These are phyloP conservation scores for Lizonia empirigonia DNA, from an alignment of 2,329 filamentous ascomycete species.

Conservation along the genomic window DNA sequence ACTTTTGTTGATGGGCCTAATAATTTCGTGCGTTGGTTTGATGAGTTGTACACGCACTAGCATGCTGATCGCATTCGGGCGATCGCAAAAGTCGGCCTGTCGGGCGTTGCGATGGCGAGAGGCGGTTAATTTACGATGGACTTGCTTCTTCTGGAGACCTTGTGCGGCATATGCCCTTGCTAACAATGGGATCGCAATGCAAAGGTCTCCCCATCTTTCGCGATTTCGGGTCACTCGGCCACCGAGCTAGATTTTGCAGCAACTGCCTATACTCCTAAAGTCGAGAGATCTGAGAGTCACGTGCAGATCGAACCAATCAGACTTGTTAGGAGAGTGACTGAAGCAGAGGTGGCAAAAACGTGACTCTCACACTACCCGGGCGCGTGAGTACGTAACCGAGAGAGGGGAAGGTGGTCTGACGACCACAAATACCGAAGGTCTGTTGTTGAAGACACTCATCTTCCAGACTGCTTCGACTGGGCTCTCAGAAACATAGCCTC, in stretches of 20 bases:
- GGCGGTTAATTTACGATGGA: background rate
- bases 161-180: background rate
- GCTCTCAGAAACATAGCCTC: background rate
- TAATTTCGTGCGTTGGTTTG: no score
- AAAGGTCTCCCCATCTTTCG: background rate
- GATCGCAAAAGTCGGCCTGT: slow-evolving; percentile 5
- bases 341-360: no score
- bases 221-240: background rate
- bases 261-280: no score
- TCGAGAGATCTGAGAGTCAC: no score
- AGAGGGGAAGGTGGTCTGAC: background rate
- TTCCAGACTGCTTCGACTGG: background rate
- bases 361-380: no score
- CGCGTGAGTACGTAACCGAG: background rate
- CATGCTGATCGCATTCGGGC: background rate
- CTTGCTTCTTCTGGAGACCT: background rate
- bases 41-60: background rate
- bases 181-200: background rate
- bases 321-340: background rate
- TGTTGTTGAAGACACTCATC: background rate
- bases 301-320: no score
- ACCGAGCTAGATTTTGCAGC: background rate
- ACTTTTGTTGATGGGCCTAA: no score
- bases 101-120: background rate
- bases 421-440: background rate